Base-by-base conservation (phyloP, 352 stramenopile genomes). In the Phytophthora pinifolia region DNA sequence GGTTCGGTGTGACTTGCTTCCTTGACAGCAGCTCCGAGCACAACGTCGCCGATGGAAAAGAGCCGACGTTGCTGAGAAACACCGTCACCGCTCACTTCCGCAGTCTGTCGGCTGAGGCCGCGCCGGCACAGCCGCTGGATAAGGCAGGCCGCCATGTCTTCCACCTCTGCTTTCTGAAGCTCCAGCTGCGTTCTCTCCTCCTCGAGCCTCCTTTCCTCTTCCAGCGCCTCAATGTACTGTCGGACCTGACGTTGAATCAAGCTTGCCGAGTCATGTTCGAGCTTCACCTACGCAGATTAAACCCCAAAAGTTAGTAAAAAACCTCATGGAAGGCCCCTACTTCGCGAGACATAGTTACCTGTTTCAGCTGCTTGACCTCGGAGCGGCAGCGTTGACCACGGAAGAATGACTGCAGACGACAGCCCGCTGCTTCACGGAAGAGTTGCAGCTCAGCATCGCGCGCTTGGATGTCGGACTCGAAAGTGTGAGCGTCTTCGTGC, bases 81-180 rank as follows among this genome's bases (percentile, higher is more conserved):
- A 33, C 53, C 38, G 12, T 51, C 33, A 4, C 32, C 6, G 18
- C 6, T 17, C 20, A 14, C 7, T 18, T 9, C 33, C 9, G 18
- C 22, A 27, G 0, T n/a, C 25, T 27, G 49, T 32, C 30, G 46
- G 31, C 45, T 32, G 6, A 59, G 35, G 13, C 13, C 51, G 45
- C 53, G 54, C 30, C 65, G 54, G 39, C 69, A 83, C 10, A 67
- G 31, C 42, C 65, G 54, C 43, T 84, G 74, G 27, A 82, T 77
- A 20, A 70, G 27, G 35, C 55, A 74, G 25, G 57, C 74, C 1
- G 74, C 74, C 45, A 79, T 64, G 44, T 76, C 52, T 22, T 77
- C 71, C 12, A 77, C 60, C 14, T 80, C 71, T 46, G 60, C 31
- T 51, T 54, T 73, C 46, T 79, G 65, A 13, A 63, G 34, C 14